Evolutionary conservation across 805 yeast species (phyloP).

Genomic region (Candida qinlingensis): DNA sequence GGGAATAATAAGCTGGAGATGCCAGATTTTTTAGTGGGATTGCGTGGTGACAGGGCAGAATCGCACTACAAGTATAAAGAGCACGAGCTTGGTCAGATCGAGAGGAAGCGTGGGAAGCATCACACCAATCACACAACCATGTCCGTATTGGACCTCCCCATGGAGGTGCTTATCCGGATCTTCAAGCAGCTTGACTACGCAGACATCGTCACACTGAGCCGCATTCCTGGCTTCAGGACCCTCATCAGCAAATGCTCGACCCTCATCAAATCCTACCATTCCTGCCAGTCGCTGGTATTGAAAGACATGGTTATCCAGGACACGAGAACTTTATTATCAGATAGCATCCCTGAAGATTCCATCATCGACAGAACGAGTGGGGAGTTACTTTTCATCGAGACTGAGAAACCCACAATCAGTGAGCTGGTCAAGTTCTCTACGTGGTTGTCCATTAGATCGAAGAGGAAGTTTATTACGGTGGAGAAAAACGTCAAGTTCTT

Average conservation of each 20-base stretch:
- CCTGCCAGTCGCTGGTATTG: background rate
- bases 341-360: background rate
- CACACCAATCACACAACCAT: no score
- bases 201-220: background rate
- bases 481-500: background rate
- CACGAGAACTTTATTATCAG: background rate
- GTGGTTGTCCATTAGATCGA: background rate
- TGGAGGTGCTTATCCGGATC: background rate
- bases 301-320: background rate
- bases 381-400: background rate
- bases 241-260: background rate
- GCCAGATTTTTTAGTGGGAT: no score
- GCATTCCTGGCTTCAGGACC: background rate
- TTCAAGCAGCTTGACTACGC: background rate
- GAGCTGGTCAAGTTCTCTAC: background rate
- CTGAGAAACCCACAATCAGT: background rate
- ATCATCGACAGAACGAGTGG: background rate
- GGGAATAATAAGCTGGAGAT: no score
- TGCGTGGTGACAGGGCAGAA: no score
- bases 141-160: background rate
- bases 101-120: no score
- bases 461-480: background rate
- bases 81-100: no score
- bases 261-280: background rate
- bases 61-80: no score